phyloP scores from a whole-genome alignment of 75 land plant genomes.

The Cupressus sempervirens region DNA sequence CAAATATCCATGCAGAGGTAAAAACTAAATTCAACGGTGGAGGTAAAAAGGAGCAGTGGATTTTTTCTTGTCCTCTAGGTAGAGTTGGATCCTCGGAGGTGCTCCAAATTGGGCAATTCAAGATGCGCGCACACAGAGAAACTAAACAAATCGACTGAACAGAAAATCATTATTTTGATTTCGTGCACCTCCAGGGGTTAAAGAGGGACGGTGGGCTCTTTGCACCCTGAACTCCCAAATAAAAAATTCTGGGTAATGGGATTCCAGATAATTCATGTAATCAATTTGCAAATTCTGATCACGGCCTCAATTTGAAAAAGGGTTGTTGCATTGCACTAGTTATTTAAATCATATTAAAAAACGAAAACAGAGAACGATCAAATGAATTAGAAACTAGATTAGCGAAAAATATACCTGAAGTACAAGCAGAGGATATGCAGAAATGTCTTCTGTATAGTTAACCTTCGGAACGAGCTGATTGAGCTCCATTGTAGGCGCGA shows the following conservation, averaged over 20 bases:
- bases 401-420: constrained; percentile 30
- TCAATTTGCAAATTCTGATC: background rate
- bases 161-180: background rate
- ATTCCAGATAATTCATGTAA: background rate
- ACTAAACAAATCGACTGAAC: too few relatives aligned
- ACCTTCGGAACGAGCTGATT: constrained; percentile 27
- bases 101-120: background rate
- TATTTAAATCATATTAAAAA: background rate
- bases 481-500: constrained; percentile 35
- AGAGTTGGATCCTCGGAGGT: background rate
- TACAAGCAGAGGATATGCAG: constrained; percentile 48
- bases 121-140: too few relatives aligned
- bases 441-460: constrained; percentile 29
- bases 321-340: background rate
- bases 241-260: background rate
- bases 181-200: background rate
- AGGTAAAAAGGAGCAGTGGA: background rate
- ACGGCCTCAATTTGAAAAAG: background rate
- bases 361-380: background rate
- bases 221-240: background rate
- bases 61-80: background rate
- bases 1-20: background rate
- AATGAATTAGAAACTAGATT: background rate
- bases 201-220: background rate
- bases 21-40: background rate